Conservation (phyloP, 345 rosid species). For the Luvunga scandens region DNA sequence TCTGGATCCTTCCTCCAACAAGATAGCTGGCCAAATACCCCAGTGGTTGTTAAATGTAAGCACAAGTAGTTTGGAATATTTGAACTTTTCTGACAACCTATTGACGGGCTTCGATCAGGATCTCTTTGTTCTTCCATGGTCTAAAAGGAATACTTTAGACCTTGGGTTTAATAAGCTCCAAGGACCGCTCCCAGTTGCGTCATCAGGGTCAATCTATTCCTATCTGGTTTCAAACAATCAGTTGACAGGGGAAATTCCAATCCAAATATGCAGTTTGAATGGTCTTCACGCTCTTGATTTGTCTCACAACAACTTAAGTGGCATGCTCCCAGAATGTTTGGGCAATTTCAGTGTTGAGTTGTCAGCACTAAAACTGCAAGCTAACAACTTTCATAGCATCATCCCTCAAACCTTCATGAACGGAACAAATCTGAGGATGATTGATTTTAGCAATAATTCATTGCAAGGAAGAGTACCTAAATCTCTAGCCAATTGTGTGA, state of each 20-base stretch:
- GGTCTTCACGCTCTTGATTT: neutral
- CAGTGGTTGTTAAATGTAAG: neutral
- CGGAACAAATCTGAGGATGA: neutral
- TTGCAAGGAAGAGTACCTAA: neutral
- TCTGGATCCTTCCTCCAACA: slow-evolving; percentile 20
- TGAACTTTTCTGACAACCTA: neutral
- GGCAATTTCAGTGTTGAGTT: neutral
- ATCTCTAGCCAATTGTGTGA: neutral
- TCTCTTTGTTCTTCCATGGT: neutral
- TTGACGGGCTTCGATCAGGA: slow-evolving; percentile 5
- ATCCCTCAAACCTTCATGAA: neutral
- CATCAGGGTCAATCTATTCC: neutral
- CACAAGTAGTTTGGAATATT: neutral
- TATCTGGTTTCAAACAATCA: slow-evolving; percentile 10
- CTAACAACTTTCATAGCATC: neutral
- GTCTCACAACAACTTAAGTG: neutral
- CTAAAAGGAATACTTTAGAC: neutral
- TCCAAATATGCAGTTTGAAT: slow-evolving; percentile 12
- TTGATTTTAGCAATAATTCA: neutral
- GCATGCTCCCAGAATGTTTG: slow-evolving; percentile 28
- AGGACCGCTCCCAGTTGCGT: neutral
- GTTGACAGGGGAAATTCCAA: slow-evolving; percentile 15
- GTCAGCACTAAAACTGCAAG: neutral
- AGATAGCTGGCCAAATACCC: slow-evolving; percentile 11
- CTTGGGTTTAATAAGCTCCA: neutral